Evolutionary conservation across 1,139 yeast genomes (phyloP), one percentile per base, ranked within the genome.

Genomic region (Zygoascus hellenicus): DNA sequence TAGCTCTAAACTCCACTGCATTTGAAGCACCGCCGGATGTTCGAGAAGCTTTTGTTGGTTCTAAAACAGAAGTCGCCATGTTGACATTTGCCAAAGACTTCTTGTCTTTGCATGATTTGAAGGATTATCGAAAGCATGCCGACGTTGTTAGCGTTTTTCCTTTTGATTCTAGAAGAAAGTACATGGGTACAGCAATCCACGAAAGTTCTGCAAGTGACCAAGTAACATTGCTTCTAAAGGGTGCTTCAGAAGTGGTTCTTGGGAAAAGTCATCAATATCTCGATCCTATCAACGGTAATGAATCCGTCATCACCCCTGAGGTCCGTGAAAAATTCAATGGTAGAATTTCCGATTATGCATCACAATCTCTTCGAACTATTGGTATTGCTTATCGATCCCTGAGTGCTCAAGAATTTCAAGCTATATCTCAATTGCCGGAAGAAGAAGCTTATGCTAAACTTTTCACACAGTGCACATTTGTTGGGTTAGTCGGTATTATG

Each of bases 31-130:
- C 49, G 16, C 48, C 51, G 32, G 55, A 46, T 5, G 47, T 39
- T 9, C 53, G 62, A 13, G 72, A 67, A 42, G 81, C 83, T 1
- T 90, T 77, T 60, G 72, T 89, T 45, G 98, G 99, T 10, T 87
- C 94, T 53, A 92, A 92, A 66, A 94, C 98, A 5, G 99, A 92
- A 65, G 81, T 92, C 32, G 97, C 98, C 0, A 67, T 92, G 51
- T 72, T 94, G 36, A 71, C 80, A 17, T 71, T 89, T 56, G 94
- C 94, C 3, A 71, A 75, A 42, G 71, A 75, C 38, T 72, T 75
- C 45, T 72, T 89, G 53, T 71, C 73, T 31, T 63, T 79, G 51
- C 69, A 72, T 4, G 54, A 65, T 14, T 67, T 72, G 10, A 71
- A 67, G 29, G 56, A 60, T 0, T 62, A 70, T 50, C 69, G 83